Conservation (phyloP, 2,329 filamentous ascomycete species). For the Ophiostoma triangulosporum region DNA sequence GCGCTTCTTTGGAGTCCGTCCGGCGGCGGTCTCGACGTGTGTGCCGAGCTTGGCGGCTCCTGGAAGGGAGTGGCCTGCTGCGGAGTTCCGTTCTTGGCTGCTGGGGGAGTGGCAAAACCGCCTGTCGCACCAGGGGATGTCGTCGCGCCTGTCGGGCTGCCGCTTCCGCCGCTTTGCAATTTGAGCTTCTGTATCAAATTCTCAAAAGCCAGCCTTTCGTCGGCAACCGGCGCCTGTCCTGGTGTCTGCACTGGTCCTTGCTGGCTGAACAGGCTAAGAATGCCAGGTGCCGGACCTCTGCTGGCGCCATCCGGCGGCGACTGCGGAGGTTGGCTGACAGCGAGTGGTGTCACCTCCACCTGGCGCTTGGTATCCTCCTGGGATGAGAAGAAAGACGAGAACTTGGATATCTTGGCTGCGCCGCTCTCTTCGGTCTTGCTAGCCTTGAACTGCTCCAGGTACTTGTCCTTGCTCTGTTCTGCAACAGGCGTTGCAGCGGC, state of each 20-base stretch:
- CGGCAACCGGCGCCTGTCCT: background rate
- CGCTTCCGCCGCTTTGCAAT: conserved; percentile 29
- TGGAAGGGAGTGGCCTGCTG: conserved; percentile 11
- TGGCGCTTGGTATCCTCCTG: conserved; percentile 39
- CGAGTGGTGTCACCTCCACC: conserved; percentile 34
- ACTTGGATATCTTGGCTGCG: conserved; percentile 57
- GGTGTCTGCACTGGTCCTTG: background rate
- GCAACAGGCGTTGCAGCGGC: conserved; percentile 49
- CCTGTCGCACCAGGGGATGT: conserved; percentile 2
- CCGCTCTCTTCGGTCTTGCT: conserved; percentile 29
- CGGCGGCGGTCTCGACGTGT: conserved; percentile 7
- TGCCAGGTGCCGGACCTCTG: conserved; percentile 8
- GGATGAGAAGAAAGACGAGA: conserved; percentile 65
- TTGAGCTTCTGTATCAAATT: conserved; percentile 72
- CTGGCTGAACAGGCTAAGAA: background rate
- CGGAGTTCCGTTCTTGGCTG: conserved; percentile 5
- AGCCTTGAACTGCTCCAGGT: conserved; percentile 42
- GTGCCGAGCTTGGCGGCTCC: conserved; percentile 3
- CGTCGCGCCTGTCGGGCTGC: background rate
- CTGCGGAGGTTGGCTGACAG: conserved; percentile 19
- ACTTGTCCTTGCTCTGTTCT: conserved; percentile 60
- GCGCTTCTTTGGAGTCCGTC: conserved; percentile 24
- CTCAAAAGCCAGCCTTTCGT: conserved; percentile 40
- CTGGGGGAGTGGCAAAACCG: background rate
- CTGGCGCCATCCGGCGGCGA: conserved; percentile 18